These are phyloP conservation scores for Paracoccidioides brasiliensis DNA, from an alignment of 2,329 filamentous ascomycete species.

Conservation along the genomic window DNA sequence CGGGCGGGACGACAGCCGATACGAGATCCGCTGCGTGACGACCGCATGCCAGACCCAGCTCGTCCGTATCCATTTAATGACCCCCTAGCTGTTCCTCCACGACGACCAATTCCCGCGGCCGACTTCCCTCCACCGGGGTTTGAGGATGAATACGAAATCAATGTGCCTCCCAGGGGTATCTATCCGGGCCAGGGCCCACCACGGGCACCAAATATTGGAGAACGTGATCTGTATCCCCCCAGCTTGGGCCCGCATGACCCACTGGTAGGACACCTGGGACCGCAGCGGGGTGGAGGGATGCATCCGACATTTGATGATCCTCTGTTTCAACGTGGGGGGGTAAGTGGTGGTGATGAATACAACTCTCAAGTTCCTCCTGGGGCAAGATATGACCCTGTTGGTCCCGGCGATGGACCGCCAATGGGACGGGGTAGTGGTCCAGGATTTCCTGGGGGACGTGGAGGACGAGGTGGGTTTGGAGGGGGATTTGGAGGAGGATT, in stretches of 20 bases:
- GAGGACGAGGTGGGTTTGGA: constrained; percentile 30
- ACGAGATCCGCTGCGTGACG: constrained; percentile 39
- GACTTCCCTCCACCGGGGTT: constrained; percentile 82
- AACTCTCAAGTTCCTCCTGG: constrained; percentile 72
- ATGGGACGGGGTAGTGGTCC: constrained; percentile 32
- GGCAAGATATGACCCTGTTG: constrained; percentile 79
- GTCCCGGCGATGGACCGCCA: constrained; percentile 49
- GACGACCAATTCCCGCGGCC: constrained; percentile 51
- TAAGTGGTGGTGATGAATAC: constrained; percentile 37
- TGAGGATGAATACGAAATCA: constrained; percentile 82
- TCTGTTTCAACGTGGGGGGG: constrained; percentile 57
- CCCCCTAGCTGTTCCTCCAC: constrained; percentile 47
- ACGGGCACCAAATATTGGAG: constrained; percentile 59
- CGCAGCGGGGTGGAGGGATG: constrained; percentile 65
- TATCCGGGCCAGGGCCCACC: constrained; percentile 32
- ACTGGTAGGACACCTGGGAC: constrained; percentile 52
- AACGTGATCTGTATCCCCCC: constrained; percentile 76
- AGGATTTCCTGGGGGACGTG: constrained; percentile 36
- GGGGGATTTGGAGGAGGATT: constrained; percentile 43
- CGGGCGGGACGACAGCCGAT: constrained; percentile 25
- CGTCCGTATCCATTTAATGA: constrained; percentile 56
- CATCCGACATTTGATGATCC: constrained; percentile 92
- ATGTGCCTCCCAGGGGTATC: constrained; percentile 47
- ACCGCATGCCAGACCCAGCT: constrained; percentile 45
- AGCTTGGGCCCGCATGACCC: constrained; percentile 79